These are phyloP conservation scores for Sedum album DNA, from an alignment of 164 flowering plant genomes.

Conservation along the genomic window DNA sequence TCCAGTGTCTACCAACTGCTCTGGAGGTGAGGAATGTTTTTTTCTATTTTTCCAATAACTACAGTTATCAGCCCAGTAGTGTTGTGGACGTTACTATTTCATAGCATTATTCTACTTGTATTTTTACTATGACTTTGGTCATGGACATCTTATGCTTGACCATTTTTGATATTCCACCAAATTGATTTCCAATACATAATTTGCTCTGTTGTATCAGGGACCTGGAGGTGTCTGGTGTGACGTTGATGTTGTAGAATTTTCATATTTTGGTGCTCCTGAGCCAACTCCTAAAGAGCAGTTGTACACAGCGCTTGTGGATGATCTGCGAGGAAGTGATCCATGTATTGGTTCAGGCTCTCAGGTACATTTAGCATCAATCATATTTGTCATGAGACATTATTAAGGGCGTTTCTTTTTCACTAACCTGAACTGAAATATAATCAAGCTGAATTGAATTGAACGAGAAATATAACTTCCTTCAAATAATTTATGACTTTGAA, in stretches of 20 bases:
- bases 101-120: background rate
- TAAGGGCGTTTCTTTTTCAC: too few relatives aligned
- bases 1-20: slow-evolving; percentile 59
- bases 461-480: too few relatives aligned
- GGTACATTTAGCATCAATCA: slow-evolving; percentile 21
- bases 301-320: slow-evolving; percentile 65
- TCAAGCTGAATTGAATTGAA: too few relatives aligned
- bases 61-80: background rate
- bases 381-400: background rate
- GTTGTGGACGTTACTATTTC: background rate
- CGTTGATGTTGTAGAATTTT: slow-evolving; percentile 73
- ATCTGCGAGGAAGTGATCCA: slow-evolving; percentile 60
- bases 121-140: background rate
- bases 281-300: slow-evolving; percentile 63
- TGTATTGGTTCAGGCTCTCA: slow-evolving; percentile 76
- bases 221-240: slow-evolving; percentile 86
- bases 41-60: background rate
- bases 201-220: slow-evolving; percentile 31
- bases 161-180: background rate
- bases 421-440: too few relatives aligned
- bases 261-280: slow-evolving; percentile 69
- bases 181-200: background rate
- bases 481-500: too few relatives aligned
- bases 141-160: background rate
- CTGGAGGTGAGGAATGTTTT: slow-evolving; percentile 35